Evolutionary conservation across 176 grass and related monocot genomes (phyloP), one percentile per base, ranked within the genome.

Genomic region (Elymus sibiricus): DNA sequence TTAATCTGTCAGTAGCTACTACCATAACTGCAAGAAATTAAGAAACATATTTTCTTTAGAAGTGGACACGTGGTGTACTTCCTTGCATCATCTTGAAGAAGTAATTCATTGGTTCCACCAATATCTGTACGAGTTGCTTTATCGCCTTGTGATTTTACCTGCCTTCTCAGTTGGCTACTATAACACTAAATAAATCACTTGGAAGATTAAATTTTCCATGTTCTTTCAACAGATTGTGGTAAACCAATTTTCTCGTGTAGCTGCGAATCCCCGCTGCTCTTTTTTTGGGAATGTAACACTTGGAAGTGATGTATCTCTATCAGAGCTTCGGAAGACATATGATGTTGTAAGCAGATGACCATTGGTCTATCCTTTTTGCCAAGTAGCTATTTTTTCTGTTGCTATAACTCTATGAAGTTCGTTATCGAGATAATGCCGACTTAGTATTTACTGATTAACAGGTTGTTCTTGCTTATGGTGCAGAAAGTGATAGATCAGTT

Each of bases 391-490:
- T n/a, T n/a, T n/a, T n/a, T n/a, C n/a, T n/a, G n/a, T n/a, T n/a
- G n/a, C n/a, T 49, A 85, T 19, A 5, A 44, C 5, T 77, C 24
- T 42, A 11, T 39, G 3, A 25, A 24, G 2, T 73, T 67, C 4
- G 28, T 73, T 64, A 51, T 72, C 39, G 29, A 70, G 64, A 78
- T 76, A 34, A 21, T 31, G 27, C 55, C 74, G 66, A 47, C 17
- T 47, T 74, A 9, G 1, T 65, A 74, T 90, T 78, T 79, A 78
- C 46, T 84, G 7, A 25, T 84, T 62, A 67, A 83, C 84, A 98
- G 92, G 92, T 95, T 64, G 93, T 98, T 78, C 93, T 98, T 92
- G 91, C 96, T 90, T 98, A 98, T 90, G 93, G 93, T 89, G 93
- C 96, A 58, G 93, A 98, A 91, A 94, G 93, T 84, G 96, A 94